A percentile compares a stretch with the other conserved stretches of the same genome.
phyloP scores from a whole-genome alignment of 768 basidiomycete genomes.

The Tubosaeta sp. region DNA sequence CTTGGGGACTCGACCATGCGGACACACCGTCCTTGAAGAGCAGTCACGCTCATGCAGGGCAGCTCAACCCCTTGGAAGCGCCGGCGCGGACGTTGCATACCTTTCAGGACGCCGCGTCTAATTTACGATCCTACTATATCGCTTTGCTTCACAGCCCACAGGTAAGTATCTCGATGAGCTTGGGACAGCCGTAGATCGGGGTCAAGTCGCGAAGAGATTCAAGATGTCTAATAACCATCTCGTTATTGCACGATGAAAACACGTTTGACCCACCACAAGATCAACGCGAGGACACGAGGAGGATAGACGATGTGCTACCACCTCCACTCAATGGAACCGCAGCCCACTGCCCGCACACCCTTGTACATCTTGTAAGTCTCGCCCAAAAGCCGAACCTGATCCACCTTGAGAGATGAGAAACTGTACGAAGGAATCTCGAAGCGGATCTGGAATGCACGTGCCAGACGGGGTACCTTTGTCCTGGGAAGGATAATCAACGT shows the following conservation, averaged over 20 bases:
- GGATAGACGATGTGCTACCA: conserved; percentile 19
- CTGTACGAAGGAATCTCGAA: conserved; percentile 70
- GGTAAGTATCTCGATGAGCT: too few relatives aligned
- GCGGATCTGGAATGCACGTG: conserved; percentile 66
- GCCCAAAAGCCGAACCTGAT: conserved; percentile 75
- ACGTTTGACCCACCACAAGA: background rate
- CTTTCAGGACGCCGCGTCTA: too few relatives aligned
- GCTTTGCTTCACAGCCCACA: too few relatives aligned
- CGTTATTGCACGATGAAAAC: background rate
- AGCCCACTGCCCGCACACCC: conserved; percentile 64
- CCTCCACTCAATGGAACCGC: conserved; percentile 31
- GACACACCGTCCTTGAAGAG: too few relatives aligned
- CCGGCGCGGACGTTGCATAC: too few relatives aligned
- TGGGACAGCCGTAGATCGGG: too few relatives aligned
- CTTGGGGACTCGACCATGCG: too few relatives aligned
- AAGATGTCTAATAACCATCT: too few relatives aligned
- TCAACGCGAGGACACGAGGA: background rate
- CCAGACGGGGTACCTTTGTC: conserved; percentile 51
- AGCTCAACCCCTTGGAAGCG: too few relatives aligned
- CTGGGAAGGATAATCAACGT: conserved; percentile 23
- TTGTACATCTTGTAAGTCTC: conserved; percentile 90
- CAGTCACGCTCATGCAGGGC: too few relatives aligned
- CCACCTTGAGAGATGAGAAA: conserved; percentile 79
- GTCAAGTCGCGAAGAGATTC: too few relatives aligned
- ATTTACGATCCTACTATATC: too few relatives aligned